Evolutionary conservation across 2,329 filamentous ascomycete species (phyloP), one percentile per base, ranked within the genome.

Genomic region (Aspergillus fijiensis): DNA sequence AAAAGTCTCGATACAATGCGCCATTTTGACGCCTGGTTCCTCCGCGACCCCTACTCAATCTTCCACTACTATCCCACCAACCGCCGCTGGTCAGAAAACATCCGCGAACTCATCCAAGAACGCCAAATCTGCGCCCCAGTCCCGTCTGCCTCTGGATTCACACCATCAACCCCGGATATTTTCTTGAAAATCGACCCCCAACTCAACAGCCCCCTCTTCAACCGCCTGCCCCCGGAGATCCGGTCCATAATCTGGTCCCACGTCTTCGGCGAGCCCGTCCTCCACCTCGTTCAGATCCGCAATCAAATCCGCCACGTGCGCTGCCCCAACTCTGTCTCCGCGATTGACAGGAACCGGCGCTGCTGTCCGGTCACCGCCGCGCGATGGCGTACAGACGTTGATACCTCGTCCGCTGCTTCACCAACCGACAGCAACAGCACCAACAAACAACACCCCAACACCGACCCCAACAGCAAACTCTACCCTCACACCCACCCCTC

Each of bases 41-140:
- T 76, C 21, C 72, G 74, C 23, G 74, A 76, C 56, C 74, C 74
- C 48, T 76, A 76, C 60, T 75, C 72, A 19, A 75, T 76, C 63
- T 75, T 70, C 62, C 74, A 76, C 56, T 76, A 76, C 58, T 76
- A 76, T 42, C 64, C 72, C 42, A 74, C 70, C 31, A 72, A 72
- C 5, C 71, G 68, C 29, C 67, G 70, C 51, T 76, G 74, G 74
- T 69, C 74, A 58, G 72, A 76, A 47, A 69, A 70, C 6, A 59
- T 76, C 49, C 72, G 73, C 45, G 66, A 69, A 29, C 64, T 76
- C n/a, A 76, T 76, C 35, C 70, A 73, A 33, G 65, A 72, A 3
- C 73, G 74, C 51, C 64, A 71, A 57, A 76, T 76, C 64, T 76
- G 74, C 50, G 63, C 72, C 2, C 73, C 73, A 3, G 14, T 47